A percentile compares a stretch with the other conserved stretches of the same genome.
Evolutionary conservation across 1,284 basidiomycete genomes (phyloP).

Genomic region (Porphyrellus sp.): DNA sequence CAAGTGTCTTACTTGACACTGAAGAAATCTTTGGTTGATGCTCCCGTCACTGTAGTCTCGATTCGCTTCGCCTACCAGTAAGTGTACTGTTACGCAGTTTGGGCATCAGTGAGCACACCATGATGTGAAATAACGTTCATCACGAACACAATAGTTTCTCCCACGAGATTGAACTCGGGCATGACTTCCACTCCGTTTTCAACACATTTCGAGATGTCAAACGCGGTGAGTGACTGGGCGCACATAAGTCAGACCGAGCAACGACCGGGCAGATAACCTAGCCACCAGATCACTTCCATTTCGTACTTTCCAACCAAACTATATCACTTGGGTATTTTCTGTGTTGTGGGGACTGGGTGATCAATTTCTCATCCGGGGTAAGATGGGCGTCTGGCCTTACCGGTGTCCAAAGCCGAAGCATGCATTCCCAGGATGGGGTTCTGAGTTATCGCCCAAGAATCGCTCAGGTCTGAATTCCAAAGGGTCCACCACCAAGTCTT

Average conservation of each 20-base stretch:
- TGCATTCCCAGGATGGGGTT: slow-evolving; percentile 48
- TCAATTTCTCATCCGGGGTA: neutral
- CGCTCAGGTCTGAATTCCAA: slow-evolving; percentile 22
- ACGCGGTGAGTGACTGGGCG: slow-evolving; percentile 16
- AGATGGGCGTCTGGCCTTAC: slow-evolving; percentile 29
- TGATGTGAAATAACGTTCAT: neutral
- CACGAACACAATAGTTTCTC: slow-evolving; percentile 17
- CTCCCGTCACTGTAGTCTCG: too few relatives aligned
- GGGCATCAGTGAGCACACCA: neutral
- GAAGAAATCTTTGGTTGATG: too few relatives aligned
- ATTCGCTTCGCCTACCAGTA: too few relatives aligned
- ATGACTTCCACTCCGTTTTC: slow-evolving; percentile 21
- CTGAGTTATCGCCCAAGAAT: slow-evolving; percentile 31
- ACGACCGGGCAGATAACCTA: slow-evolving; percentile 21
- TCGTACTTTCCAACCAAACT: neutral
- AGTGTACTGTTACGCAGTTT: too few relatives aligned
- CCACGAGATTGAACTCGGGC: slow-evolving; percentile 14
- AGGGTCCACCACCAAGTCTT: too few relatives aligned
- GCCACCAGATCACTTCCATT: neutral
- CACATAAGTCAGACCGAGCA: slow-evolving; percentile 19
- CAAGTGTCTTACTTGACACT: too few relatives aligned
- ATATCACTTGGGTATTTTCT: slow-evolving; percentile 13
- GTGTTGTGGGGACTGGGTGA: too few relatives aligned
- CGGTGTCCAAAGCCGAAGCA: slow-evolving; percentile 57
- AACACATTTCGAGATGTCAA: slow-evolving; percentile 19